Base-by-base conservation (phyloP, 1,284 basidiomycete genomes). In the Phellopilus nigrolimitatus region DNA sequence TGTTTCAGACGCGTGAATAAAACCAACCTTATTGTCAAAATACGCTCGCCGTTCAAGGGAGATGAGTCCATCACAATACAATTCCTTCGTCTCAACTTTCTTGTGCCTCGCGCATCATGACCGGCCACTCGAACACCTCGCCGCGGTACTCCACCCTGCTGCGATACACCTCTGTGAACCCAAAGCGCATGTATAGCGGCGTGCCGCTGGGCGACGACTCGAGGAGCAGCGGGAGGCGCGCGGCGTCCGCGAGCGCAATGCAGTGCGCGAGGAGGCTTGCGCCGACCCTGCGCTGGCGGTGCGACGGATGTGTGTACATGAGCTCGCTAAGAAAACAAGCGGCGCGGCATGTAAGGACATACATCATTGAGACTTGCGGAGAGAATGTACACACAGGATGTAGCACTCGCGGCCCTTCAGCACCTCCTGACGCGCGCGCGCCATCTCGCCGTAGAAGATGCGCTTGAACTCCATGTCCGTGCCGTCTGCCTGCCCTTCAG, bases 21-120 rank as follows among this genome's bases (percentile, higher is more conserved):
- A n/a, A n/a, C n/a, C n/a, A n/a, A n/a, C n/a, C n/a, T n/a, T n/a
- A n/a, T n/a, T n/a, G n/a, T n/a, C n/a, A n/a, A n/a, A n/a, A n/a
- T n/a, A n/a, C n/a, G n/a, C n/a, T n/a, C n/a, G n/a, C n/a, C n/a
- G n/a, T n/a, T n/a, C n/a, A n/a, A n/a, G n/a, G n/a, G n/a, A n/a
- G n/a, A n/a, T n/a, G n/a, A n/a, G n/a, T n/a, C n/a, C n/a, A n/a
- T n/a, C n/a, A n/a, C n/a, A n/a, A n/a, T n/a, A n/a, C n/a, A n/a
- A n/a, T n/a, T n/a, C n/a, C n/a, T n/a, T n/a, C n/a, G n/a, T n/a
- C n/a, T n/a, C n/a, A n/a, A n/a, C n/a, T n/a, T n/a, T n/a, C n/a
- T n/a, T n/a, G n/a, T n/a, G n/a, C n/a, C n/a, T 47, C 44, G 15
- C 44, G 34, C 19, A 47, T 24, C 33, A 47, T 17, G 22, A 47